Conservation (phyloP, 768 basidiomycete genomes). For the Pleurotus sapidus region DNA sequence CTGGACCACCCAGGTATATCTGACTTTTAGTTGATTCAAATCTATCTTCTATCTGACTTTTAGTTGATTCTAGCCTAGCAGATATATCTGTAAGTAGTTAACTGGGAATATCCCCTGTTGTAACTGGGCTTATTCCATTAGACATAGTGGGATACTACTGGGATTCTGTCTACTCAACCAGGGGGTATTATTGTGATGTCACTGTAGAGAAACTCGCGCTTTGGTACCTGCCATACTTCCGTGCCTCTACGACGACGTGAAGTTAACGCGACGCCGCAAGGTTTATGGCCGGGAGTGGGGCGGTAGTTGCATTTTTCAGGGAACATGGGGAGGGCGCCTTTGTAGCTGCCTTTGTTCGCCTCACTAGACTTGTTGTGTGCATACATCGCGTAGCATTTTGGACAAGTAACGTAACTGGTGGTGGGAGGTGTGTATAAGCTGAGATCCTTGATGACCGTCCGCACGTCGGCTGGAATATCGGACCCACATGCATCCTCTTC, state of each 20-base stretch:
- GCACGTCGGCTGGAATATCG: conserved; percentile 15
- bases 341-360: too few relatives aligned
- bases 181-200: too few relatives aligned
- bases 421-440: conserved; percentile 14
- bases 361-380: not conserved
- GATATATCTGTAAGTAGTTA: too few relatives aligned
- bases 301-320: conserved; percentile 19
- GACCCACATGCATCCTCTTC: not conserved
- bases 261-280: conserved; percentile 13
- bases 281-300: conserved; percentile 10
- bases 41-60: too few relatives aligned
- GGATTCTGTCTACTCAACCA: too few relatives aligned
- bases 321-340: not conserved
- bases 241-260: not conserved
- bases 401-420: conserved; percentile 20
- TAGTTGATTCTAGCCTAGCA: too few relatives aligned
- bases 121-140: too few relatives aligned
- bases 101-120: too few relatives aligned
- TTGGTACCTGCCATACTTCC: not conserved
- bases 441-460: conserved; percentile 15
- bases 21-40: too few relatives aligned
- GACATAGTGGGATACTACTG: too few relatives aligned
- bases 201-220: conserved; percentile 20
- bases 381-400: conserved; percentile 22
- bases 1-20: too few relatives aligned